phyloP scores from a whole-genome alignment of 176 grass and related monocot genomes.

The Secale cereale region DNA sequence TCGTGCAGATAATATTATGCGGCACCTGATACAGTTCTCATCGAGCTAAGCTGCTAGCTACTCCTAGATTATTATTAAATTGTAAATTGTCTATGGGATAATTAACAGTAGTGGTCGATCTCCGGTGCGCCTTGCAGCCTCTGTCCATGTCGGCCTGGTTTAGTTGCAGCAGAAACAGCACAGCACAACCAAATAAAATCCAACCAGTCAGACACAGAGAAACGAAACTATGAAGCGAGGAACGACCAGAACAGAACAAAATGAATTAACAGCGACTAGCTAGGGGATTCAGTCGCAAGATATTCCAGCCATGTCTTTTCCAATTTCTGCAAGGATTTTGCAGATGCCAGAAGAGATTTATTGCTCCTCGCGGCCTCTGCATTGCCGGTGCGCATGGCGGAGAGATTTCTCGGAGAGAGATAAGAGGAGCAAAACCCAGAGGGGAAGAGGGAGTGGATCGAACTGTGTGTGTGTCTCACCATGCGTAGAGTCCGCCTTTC shows the following conservation, averaged over 20 bases:
- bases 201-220: background rate
- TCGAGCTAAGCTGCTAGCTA: background rate
- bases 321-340: too few species aligned
- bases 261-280: too few species aligned
- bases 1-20: background rate
- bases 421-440: too few species aligned
- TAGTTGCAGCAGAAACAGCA: conserved; percentile 93
- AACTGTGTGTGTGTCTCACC: conserved; percentile 7
- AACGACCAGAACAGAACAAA: background rate
- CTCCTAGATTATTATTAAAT: conserved; percentile 22
- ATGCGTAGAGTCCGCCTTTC: conserved; percentile 74
- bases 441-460: too few species aligned
- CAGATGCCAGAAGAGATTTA: too few species aligned
- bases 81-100: background rate
- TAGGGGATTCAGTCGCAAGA: too few species aligned
- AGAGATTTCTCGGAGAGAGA: too few species aligned
- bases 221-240: background rate
- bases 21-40: background rate
- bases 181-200: conserved; percentile 6
- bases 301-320: too few species aligned
- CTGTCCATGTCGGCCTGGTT: background rate
- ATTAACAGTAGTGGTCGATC: background rate
- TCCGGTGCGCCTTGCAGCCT: background rate
- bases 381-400: too few species aligned
- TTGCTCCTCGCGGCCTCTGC: too few species aligned